Base-by-base conservation (phyloP, 202 grass and related monocot genomes). In the Thinopyrum obtusiflorum region DNA sequence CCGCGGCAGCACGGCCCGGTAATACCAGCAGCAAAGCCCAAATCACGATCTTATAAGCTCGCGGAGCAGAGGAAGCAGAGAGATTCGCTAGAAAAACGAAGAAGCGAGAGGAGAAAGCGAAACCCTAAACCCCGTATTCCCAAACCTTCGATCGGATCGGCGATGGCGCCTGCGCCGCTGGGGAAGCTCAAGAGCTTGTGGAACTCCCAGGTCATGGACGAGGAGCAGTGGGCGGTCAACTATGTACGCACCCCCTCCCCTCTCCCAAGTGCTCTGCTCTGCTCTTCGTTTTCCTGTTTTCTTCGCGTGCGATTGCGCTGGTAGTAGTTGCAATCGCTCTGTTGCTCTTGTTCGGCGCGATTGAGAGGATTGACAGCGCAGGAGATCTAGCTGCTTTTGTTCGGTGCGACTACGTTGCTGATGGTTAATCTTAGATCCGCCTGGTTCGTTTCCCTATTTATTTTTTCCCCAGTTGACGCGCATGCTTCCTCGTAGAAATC, bases 161-260 rank as follows among this genome's bases (percentile, higher is more conserved):
- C n/a, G 35, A 35, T 84, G 87, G 68, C 80, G 57, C 25, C 82
- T 61, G 40, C 80, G 63, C n/a, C 24, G 44, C 17, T 79, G 79
- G 75, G 86, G 63, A 89, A 88, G 65, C 27, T 94, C 25, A 82
- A 79, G 62, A 82, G 77, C 27, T 44, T 97, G 9, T 70, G 87
- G 92, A 26, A 81, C 84, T 92, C 92, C 4, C 92, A 92, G 90
- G 39, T 97, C 60, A 84, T 88, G 32, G 88, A 97, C 39, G 86
- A 97, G 68, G 79, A 86, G 74, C 84, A 91, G 17, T 55, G 88
- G 92, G 82, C 70, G 10, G 1, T 89, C 65, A 94, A 94, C 88
- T 69, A 40, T 35, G 94, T 97, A 40, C 35, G 76, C 57, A 39
- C 9, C 57, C 57, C 57, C 20, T 40, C 57, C 11, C 74, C 18